phyloP scores from a whole-genome alignment of 2,329 filamentous ascomycete genomes.

The Fusarium piperis region DNA sequence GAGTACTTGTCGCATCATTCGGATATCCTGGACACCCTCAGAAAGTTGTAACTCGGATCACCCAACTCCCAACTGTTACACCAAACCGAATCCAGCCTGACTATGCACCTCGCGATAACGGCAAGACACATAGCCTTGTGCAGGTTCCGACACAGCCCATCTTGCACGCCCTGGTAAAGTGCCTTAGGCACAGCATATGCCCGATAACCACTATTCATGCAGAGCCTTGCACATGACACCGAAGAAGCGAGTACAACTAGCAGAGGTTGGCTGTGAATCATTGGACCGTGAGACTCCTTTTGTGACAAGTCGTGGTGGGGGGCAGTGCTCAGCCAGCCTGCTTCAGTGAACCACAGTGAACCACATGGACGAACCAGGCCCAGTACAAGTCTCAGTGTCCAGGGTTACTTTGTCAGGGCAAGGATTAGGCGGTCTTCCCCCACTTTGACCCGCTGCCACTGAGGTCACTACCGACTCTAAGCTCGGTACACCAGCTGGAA shows the following conservation, averaged over 20 bases:
- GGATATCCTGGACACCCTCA: background rate
- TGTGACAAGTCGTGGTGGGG: background rate
- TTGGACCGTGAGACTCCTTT: background rate
- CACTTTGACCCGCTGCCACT: slow-evolving; percentile 33
- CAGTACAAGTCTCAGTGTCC: slow-evolving; percentile 13
- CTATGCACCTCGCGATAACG: background rate
- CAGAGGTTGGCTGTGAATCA: slow-evolving; percentile 15
- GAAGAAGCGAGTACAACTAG: background rate
- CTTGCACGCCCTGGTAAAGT: slow-evolving; percentile 1
- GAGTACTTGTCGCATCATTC: background rate
- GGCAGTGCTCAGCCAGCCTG: background rate
- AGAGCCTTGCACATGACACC: background rate
- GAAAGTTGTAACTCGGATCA: background rate
- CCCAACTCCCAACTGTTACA: background rate
- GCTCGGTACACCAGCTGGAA: background rate
- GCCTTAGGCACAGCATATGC: slow-evolving; percentile 5
- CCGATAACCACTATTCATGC: slow-evolving; percentile 4
- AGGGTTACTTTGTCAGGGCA: slow-evolving; percentile 23
- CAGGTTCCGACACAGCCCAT: background rate
- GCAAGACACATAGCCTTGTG: background rate
- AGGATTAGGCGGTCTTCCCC: slow-evolving; percentile 21
- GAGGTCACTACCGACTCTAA: slow-evolving; percentile 24
- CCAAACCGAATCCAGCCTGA: background rate
- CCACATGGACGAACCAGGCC: background rate
- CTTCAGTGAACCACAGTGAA: background rate